These are phyloP conservation scores for Ilex aquifolium DNA, from an alignment of 257 asterid genomes.

Conservation along the genomic window DNA sequence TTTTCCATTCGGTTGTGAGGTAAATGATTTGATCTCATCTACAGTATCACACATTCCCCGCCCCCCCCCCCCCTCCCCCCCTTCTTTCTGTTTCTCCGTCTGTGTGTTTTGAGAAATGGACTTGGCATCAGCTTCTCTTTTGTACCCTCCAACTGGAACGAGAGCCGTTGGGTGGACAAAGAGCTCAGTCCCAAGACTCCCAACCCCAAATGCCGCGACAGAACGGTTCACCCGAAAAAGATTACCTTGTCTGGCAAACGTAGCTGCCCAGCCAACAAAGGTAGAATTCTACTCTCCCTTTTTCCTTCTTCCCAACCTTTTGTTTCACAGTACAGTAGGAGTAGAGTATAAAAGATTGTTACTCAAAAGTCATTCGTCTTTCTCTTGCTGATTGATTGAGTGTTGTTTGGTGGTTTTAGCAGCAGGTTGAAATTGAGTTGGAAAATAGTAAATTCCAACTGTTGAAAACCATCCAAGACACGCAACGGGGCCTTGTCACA, in stretches of 20 bases:
- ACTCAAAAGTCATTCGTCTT: no score
- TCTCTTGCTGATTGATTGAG: no score
- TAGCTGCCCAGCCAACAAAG: not conserved
- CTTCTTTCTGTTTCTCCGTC: not conserved
- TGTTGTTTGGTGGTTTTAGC: not conserved
- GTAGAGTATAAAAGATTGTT: not conserved
- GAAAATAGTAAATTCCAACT: constrained; percentile 60
- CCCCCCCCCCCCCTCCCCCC: no score
- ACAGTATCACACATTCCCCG: no score
- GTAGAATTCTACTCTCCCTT: not conserved
- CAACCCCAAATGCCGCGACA: no score
- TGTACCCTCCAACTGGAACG: not conserved
- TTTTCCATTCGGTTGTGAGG: no score
- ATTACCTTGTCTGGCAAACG: not conserved
- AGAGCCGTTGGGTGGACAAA: no score
- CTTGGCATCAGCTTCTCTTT: not conserved
- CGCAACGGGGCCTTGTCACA: constrained; percentile 70
- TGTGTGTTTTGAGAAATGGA: no score
- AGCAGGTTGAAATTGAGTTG: constrained; percentile 42
- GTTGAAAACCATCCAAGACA: constrained; percentile 55
- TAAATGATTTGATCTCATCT: no score
- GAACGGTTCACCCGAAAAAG: not conserved
- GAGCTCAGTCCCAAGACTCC: no score
- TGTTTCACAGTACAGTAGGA: no score
- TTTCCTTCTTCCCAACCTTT: not conserved